A percentile compares a stretch with the other conserved stretches of the same genome.
phyloP scores from a whole-genome alignment of 257 asterid genomes.

The Eustoma russellianum region DNA sequence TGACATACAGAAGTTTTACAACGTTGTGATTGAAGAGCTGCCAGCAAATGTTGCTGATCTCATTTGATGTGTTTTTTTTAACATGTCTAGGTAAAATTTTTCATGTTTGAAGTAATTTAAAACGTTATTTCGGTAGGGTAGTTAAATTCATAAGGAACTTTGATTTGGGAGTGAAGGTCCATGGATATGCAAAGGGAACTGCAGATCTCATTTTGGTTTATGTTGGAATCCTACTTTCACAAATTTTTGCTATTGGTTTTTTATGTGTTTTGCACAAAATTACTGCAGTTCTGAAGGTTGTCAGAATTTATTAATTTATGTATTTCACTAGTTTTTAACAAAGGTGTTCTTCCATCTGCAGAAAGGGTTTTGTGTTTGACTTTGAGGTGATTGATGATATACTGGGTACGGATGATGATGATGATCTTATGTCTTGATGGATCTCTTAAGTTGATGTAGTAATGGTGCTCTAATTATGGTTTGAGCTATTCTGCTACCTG shows the following conservation, averaged over 20 bases:
- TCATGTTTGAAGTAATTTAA: slow-evolving; percentile 22
- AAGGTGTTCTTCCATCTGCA: no score
- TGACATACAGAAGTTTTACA: slow-evolving; percentile 68
- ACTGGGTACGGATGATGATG: no score
- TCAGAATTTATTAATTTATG: no score
- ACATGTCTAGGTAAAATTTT: slow-evolving; percentile 17
- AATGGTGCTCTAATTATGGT: no score
- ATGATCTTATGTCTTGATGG: no score
- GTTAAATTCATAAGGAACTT: slow-evolving; percentile 27
- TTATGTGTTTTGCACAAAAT: background rate
- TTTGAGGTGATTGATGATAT: no score
- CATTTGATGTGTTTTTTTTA: slow-evolving; percentile 32
- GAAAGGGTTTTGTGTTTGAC: no score
- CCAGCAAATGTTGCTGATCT: slow-evolving; percentile 86
- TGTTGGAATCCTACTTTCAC: slow-evolving; percentile 25
- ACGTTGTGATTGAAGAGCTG: slow-evolving; percentile 65
- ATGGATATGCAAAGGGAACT: slow-evolving; percentile 18
- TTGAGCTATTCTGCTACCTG: no score
- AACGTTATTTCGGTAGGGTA: slow-evolving; percentile 24
- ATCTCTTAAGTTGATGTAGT: no score
- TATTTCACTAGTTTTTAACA: no score
- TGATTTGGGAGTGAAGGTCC: slow-evolving; percentile 10
- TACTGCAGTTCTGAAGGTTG: no score
- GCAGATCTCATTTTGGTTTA: slow-evolving; percentile 18
- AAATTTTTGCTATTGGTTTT: slow-evolving; percentile 23